These are phyloP conservation scores for Solanum tacnaense DNA, from an alignment of 257 asterid genomes.

Conservation along the genomic window DNA sequence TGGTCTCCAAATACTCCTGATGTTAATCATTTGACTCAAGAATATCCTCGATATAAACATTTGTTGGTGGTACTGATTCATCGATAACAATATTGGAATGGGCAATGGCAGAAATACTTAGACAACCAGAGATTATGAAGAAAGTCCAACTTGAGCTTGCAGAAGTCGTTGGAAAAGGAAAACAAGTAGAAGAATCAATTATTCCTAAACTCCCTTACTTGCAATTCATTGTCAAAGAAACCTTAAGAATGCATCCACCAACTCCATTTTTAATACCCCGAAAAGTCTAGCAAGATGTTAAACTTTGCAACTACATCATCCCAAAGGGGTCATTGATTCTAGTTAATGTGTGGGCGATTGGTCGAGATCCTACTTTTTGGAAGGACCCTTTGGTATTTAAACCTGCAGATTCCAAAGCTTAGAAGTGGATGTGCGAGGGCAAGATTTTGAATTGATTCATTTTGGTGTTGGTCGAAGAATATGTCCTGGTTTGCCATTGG, in stretches of 20 bases:
- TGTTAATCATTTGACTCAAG: too few species aligned
- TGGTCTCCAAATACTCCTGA: rapidly evolving
- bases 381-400: not conserved
- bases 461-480: not conserved
- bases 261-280: not conserved
- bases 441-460: not conserved
- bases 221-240: not conserved
- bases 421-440: not conserved
- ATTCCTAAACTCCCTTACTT: too few species aligned
- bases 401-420: not conserved
- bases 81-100: not conserved
- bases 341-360: not conserved
- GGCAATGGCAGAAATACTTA: not conserved
- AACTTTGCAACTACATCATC: not conserved
- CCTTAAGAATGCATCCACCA: not conserved
- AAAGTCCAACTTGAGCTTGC: not conserved
- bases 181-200: not conserved
- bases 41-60: too few species aligned
- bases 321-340: not conserved
- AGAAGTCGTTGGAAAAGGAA: not conserved
- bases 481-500: not conserved
- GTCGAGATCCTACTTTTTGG: not conserved
- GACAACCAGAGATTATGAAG: not conserved
- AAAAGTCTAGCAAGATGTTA: not conserved
- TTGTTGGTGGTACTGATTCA: not conserved